Percentiles rank a stretch among this genome's conserved stretches.
Evolutionary conservation across 106 monocot genomes (phyloP).

Genomic region (Dendrobium huoshanense): DNA sequence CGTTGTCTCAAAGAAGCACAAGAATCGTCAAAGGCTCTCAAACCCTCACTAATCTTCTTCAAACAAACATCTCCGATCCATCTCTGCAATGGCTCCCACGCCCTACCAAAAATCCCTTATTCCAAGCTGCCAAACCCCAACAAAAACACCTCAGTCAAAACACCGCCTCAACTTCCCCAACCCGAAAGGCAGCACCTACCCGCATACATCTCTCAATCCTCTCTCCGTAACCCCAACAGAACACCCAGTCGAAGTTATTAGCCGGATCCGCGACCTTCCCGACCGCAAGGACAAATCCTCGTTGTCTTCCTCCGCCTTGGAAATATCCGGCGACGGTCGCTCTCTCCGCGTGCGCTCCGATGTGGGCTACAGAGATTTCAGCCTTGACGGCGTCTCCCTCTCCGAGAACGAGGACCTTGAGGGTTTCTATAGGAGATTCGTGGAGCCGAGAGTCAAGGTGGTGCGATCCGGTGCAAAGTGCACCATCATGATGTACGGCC

Average conservation of each 20-base stretch:
- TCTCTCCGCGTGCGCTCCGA: slow-evolving; percentile 68
- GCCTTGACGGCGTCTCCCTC: slow-evolving; percentile 77
- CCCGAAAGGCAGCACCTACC: slow-evolving; percentile 15
- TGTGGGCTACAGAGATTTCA: slow-evolving; percentile 83
- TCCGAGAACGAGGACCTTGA: slow-evolving; percentile 70
- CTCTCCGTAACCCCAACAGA: slow-evolving; percentile 42
- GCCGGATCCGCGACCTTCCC: slow-evolving; percentile 65
- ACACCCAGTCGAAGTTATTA: slow-evolving; percentile 95
- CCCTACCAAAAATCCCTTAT: slow-evolving; percentile 25
- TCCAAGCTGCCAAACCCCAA: slow-evolving; percentile 51
- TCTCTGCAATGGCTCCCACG: slow-evolving; percentile 60
- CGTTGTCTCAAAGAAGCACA: slow-evolving; percentile 1
- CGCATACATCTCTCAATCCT: slow-evolving; percentile 7
- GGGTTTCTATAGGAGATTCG: slow-evolving; percentile 68
- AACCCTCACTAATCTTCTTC: neutral
- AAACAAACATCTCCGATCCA: neutral
- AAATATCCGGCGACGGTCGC: slow-evolving; percentile 36
- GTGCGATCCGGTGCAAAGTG: slow-evolving; percentile 78
- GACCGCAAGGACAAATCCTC: slow-evolving; percentile 27
- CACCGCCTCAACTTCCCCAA: slow-evolving; percentile 67
- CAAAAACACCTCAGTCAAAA: slow-evolving; percentile 53
- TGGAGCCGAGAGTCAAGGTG: slow-evolving; percentile 60
- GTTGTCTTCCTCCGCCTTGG: slow-evolving; percentile 25
- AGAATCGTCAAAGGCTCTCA: neutral
- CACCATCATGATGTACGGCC: slow-evolving; percentile 98